Base-by-base conservation (phyloP, 306 rosid species). In the Begonia masoniana region DNA sequence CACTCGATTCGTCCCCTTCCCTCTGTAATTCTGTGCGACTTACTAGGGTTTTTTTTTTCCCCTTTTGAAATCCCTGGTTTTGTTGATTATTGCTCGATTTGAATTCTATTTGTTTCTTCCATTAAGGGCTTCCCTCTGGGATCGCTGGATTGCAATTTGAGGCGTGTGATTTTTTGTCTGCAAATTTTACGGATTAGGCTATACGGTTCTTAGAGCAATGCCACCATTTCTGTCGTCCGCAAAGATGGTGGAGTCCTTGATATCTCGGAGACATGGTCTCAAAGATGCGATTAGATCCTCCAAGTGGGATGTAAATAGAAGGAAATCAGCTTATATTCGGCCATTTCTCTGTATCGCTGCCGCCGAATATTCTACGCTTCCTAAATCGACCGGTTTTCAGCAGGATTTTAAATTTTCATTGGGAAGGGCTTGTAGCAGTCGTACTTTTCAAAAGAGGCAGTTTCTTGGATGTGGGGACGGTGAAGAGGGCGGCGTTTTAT, bases 381-480 rank as follows among this genome's bases (percentile, higher is more conserved):
- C 11, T 56, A 77, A 61, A 71, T 70, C 57, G 47, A 63, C 60
- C 10, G 58, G 15, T 52, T 66, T 57, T 16, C 58, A 54, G 26
- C 62, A 51, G 55, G 71, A 54, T 23, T 49, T 17, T 12, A 57
- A 23, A 21, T 42, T 31, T 46, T 23, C 46, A 41, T 50, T 62
- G 8, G 55, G 74, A 50, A 56, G 54, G 15, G 64, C 48, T 9
- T 54, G 35, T 36, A 49, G 62, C 51, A 51, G 36, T 51, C 60
- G 36, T 49, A 48, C 15, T 51, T 51, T 67, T 13, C 95, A 84
- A 57, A 57, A 62, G 58, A 74, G 95, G 65, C 72, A 48, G 51
- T 86, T 92, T 65, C 77, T 92, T 54, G 99, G 99, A 45, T 71
- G 85, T 55, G 99, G 95, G 19, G 94, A 92, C 39, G 93, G 96